Evolutionary conservation across 768 basidiomycete genomes (phyloP), one percentile per base, ranked within the genome.

Genomic region (Podaxis carcinomalis): DNA sequence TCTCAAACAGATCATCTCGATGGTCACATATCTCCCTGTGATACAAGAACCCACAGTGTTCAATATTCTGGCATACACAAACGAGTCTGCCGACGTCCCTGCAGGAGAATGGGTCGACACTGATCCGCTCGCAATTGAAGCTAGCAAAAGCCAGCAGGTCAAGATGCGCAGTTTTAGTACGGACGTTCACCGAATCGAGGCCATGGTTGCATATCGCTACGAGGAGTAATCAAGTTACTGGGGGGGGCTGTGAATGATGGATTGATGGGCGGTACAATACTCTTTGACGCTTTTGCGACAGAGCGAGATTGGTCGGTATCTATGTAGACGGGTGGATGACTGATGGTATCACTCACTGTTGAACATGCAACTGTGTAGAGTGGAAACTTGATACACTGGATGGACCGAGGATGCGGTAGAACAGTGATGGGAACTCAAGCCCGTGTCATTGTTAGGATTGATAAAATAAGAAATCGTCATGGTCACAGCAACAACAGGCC

Each of bases 81-180:
- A 87, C 3, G 90, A 92, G 56, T 94, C 94, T 37, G 92, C 92
- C 6, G 92, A 95, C 64, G 87, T 97, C 7, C 96, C 96, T 32
- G 91, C 84, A 6, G 87, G 90, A 57, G 93, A 96, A 69, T 99
- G 97, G 97, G 86, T 93, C 21, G 96, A 98, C 73, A 95, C 94
- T 3, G 92, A 97, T 72, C 90, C 93, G 7, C 80, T 93, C 55
- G 88, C 90, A 13, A 96, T 97, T 70, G 95, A 97, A 75, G 88
- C 93, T 16, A 88, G 91, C 68, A 95, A 95, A 76, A 92, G 88
- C 70, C 91, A 93, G 69, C 91, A 93, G 68, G 91, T 99, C 73
- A 94, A 97, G 74, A 83, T 99, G 77, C 80, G 96, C 67, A 95
- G 86, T 70, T 99, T 98, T 76, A 95, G 92, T 73, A 99, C 97